These are phyloP conservation scores for Boletellus sp. DNA, from an alignment of 768 basidiomycete genomes.

Conservation along the genomic window DNA sequence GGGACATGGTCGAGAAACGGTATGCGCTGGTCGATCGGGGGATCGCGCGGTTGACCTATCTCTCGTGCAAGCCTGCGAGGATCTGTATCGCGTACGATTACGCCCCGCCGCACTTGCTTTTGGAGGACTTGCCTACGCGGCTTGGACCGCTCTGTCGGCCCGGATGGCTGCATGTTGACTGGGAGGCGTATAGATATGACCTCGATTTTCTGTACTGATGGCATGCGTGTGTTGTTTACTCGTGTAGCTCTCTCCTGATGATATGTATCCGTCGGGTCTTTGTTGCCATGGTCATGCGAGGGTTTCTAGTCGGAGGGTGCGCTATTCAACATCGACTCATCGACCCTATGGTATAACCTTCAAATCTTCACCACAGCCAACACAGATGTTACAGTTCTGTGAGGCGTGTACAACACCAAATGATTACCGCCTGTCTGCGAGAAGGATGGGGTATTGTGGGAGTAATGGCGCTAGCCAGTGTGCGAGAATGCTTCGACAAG, in stretches of 20 bases:
- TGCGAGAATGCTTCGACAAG: slow-evolving; percentile 2
- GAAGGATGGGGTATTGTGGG: too few relatives aligned
- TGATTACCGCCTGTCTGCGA: too few relatives aligned
- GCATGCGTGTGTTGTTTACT: neutral
- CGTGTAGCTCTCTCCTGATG: too few relatives aligned
- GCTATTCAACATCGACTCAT: too few relatives aligned
- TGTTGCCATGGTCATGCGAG: too few relatives aligned
- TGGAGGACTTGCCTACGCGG: slow-evolving; percentile 18
- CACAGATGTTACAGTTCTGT: too few relatives aligned
- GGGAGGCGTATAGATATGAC: slow-evolving; percentile 18
- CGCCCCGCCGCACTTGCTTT: slow-evolving; percentile 7
- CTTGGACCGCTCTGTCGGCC: slow-evolving; percentile 18
- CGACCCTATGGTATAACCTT: too few relatives aligned
- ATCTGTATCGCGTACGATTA: slow-evolving; percentile 13
- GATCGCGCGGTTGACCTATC: slow-evolving; percentile 11
- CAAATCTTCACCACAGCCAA: too few relatives aligned
- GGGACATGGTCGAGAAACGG: slow-evolving; percentile 23
- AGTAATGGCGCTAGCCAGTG: neutral
- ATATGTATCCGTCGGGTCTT: too few relatives aligned
- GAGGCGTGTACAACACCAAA: too few relatives aligned
- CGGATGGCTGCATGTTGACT: slow-evolving; percentile 21
- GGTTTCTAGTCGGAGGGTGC: too few relatives aligned
- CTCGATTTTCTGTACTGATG: slow-evolving; percentile 20
- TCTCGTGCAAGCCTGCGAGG: slow-evolving; percentile 23
- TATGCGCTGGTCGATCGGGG: slow-evolving; percentile 11